Conservation (phyloP, 2,329 filamentous ascomycete genomes). For the Ophiocordyceps robertsii region DNA sequence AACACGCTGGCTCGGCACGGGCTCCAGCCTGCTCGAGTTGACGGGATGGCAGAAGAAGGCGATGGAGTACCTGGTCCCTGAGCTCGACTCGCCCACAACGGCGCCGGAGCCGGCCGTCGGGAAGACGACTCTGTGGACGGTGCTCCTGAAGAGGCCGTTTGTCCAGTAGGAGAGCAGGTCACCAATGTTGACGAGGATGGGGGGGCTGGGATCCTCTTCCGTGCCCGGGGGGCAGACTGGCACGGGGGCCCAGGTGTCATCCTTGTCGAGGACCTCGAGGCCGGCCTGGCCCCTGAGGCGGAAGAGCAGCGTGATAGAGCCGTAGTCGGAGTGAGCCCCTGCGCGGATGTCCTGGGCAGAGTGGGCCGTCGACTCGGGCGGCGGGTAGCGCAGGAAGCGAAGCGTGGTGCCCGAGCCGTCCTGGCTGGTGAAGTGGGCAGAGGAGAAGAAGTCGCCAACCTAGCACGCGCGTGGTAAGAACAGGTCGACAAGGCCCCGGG, state of each 20-base stretch:
- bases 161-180: conserved; percentile 76
- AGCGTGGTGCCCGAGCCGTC: conserved; percentile 45
- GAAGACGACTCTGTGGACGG: conserved; percentile 81
- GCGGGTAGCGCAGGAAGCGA: conserved; percentile 62
- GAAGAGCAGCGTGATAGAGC: conserved; percentile 63
- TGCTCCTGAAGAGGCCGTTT: conserved; percentile 71
- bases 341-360: conserved; percentile 57
- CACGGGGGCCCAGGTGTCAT: conserved; percentile 45
- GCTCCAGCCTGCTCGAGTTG: conserved; percentile 33
- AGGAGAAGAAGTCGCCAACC: conserved; percentile 40
- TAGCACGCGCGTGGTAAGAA: conserved; percentile 5
- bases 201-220: conserved; percentile 46
- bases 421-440: conserved; percentile 30
- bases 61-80: conserved; percentile 48
- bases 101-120: conserved; percentile 12
- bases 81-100: conserved; percentile 30
- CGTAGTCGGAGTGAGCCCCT: conserved; percentile 86
- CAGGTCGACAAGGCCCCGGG: not conserved
- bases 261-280: conserved; percentile 61
- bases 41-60: conserved; percentile 57
- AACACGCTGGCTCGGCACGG: conserved; percentile 48
- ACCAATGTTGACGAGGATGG: conserved; percentile 68
- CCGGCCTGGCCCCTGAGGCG: conserved; percentile 75
- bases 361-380: conserved; percentile 29
- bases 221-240: conserved; percentile 51